These are phyloP conservation scores for Alternaria atra DNA, from an alignment of 2,329 filamentous ascomycete genomes.

Conservation along the genomic window DNA sequence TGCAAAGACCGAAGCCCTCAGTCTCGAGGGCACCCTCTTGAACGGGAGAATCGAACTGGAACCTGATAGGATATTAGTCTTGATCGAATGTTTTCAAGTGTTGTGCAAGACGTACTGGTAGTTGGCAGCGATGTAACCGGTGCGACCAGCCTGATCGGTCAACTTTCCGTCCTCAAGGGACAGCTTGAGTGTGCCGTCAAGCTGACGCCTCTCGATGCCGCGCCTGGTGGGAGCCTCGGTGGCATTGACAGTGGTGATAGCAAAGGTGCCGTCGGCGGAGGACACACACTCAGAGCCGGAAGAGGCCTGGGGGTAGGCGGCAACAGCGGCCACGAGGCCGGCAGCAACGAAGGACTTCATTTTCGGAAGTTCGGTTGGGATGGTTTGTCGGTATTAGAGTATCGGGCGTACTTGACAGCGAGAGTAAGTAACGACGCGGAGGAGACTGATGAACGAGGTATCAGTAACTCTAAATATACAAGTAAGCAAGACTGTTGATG, in stretches of 20 bases:
- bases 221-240: conserved; percentile 42
- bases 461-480: conserved; percentile 37
- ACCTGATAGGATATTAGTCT: conserved; percentile 38
- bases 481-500: conserved; percentile 12
- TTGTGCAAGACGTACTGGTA: conserved; percentile 61
- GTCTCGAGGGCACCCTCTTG: conserved; percentile 77
- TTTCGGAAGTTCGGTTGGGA: conserved; percentile 23
- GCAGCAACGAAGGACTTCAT: conserved; percentile 46
- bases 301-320: conserved; percentile 38
- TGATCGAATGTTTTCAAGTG: neutral
- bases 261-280: conserved; percentile 64
- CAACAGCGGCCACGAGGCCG: conserved; percentile 40
- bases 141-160: conserved; percentile 71
- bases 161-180: conserved; percentile 70
- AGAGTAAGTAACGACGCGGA: conserved; percentile 31
- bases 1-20: conserved; percentile 75
- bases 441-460: conserved; percentile 51
- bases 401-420: conserved; percentile 21
- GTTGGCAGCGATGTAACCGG: conserved; percentile 82
- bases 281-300: conserved; percentile 63
- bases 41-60: conserved; percentile 52
- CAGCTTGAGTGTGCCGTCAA: conserved; percentile 63
- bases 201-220: conserved; percentile 38
- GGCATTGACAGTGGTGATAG: conserved; percentile 65
- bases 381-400: conserved; percentile 12